phyloP scores from a whole-genome alignment of 495 filamentous ascomycete genomes.

The Xylona heveae region DNA sequence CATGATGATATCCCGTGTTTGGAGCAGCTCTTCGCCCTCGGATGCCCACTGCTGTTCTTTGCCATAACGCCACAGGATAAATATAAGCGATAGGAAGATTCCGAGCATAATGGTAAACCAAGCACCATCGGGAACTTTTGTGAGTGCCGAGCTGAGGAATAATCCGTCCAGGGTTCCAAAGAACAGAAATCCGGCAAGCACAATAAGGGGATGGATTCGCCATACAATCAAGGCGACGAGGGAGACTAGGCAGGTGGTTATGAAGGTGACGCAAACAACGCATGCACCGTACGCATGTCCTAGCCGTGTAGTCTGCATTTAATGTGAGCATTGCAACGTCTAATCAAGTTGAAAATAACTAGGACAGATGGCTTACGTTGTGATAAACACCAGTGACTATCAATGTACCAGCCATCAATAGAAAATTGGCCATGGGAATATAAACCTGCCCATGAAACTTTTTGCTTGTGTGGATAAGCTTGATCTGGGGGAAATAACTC shows the following conservation, averaged over 20 bases:
- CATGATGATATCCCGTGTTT: conserved; percentile 11
- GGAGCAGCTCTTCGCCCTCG: conserved; percentile 36
- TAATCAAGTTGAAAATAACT: not conserved
- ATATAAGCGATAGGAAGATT: conserved; percentile 30
- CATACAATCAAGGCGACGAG: conserved; percentile 48
- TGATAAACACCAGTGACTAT: conserved; percentile 50
- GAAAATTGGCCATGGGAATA: conserved; percentile 49
- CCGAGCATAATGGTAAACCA: conserved; percentile 56
- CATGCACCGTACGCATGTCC: conserved; percentile 38
- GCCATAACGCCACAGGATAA: conserved; percentile 53
- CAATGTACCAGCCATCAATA: conserved; percentile 55
- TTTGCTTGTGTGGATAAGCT: conserved; percentile 40
- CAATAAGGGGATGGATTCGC: conserved; percentile 31
- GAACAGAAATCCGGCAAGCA: conserved; percentile 36
- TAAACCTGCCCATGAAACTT: conserved; percentile 51
- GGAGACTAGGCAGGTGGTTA: conserved; percentile 48
- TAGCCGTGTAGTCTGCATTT: conserved; percentile 27
- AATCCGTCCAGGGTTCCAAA: conserved; percentile 40
- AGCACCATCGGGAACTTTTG: conserved; percentile 48
- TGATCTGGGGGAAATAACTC: conserved; percentile 49
- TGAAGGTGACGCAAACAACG: conserved; percentile 55
- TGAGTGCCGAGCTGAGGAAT: conserved; percentile 43
- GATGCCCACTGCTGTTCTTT: conserved; percentile 54
- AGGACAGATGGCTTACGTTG: conserved; percentile 25
- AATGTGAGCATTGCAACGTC: not conserved